These are phyloP conservation scores for Edaphochlamys debaryana DNA, from an alignment of 139 green algal genomes.

Conservation along the genomic window DNA sequence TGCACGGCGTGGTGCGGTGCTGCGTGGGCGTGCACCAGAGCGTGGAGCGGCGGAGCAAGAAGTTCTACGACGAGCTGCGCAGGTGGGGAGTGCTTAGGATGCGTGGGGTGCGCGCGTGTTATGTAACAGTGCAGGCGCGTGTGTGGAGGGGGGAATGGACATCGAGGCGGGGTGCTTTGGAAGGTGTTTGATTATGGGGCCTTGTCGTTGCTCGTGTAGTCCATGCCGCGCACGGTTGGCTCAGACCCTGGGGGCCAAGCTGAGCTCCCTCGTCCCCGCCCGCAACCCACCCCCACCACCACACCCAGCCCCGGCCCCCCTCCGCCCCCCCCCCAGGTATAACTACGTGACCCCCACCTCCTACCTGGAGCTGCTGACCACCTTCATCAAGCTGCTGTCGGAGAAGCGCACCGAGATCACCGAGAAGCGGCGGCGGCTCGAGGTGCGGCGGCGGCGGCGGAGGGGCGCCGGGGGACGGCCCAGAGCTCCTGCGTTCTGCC, in stretches of 20 bases:
- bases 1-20: conserved; percentile 62
- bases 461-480: too few relatives aligned
- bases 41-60: conserved; percentile 67
- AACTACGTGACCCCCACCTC: conserved; percentile 75
- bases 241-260: too few relatives aligned
- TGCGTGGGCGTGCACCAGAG: conserved; percentile 77
- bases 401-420: conserved; percentile 69
- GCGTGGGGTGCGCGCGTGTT: neutral
- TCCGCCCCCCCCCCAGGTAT: conserved; percentile 48
- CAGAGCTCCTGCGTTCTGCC: too few relatives aligned
- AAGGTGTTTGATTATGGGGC: too few relatives aligned
- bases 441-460: too few relatives aligned
- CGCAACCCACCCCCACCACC: too few relatives aligned
- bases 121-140: too few relatives aligned
- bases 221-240: too few relatives aligned
- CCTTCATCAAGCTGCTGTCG: conserved; percentile 69
- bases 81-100: neutral
- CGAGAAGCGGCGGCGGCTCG: conserved; percentile 61
- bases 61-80: conserved; percentile 77
- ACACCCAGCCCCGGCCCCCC: neutral
- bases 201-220: too few relatives aligned
- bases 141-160: neutral
- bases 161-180: too few relatives aligned
- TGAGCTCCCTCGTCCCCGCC: too few relatives aligned
- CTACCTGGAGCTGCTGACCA: conserved; percentile 77